Evolutionary conservation across 306 rosid species (phyloP), one percentile per base, ranked within the genome.

Genomic region (Glycine latifolia): DNA sequence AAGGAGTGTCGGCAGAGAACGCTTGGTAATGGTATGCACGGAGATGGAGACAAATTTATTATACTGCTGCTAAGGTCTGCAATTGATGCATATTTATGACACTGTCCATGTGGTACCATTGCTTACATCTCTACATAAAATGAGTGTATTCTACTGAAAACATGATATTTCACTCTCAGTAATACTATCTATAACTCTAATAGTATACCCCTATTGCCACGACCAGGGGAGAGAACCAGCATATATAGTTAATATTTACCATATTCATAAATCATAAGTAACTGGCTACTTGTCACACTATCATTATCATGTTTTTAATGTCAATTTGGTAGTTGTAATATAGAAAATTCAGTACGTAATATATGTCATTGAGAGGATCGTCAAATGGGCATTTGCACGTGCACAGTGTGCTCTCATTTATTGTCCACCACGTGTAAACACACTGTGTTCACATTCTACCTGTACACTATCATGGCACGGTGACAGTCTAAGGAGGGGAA

Each of bases 1-100:
- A 26, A 26, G 31, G 14, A 84, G 78, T 90, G 93, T 90, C 93
- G 93, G 91, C 83, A 90, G 86, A 86, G 88, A 83, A 84, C 55
- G 85, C 62, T 79, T 71, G 74, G 31, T 26, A 26, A 26, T 26
- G 31, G 43, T 26, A 17, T 59, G 77, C 76, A 79, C 72, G 77
- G 6, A 47, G 63, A 84, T 76, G 76, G 86, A 75, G 75, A 67
- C 81, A 75, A 46, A 77, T 84, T 86, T 77, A 85, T 76, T 81
- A 26, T 14, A 16, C 4, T 72, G 35, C 31, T 26, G 31, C 31
- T 26, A 26, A 26, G 31, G 31, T 37, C 9, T 67, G 44, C 62
- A 76, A 59, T 65, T 39, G 33, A 81, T 71, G 78, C 85, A 67
- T 79, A 83, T 76, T 86, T 37, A 88, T 83, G 37, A 69, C 56